phyloP scores from a whole-genome alignment of 495 filamentous ascomycete genomes.

The Trichoderma reesei region DNA sequence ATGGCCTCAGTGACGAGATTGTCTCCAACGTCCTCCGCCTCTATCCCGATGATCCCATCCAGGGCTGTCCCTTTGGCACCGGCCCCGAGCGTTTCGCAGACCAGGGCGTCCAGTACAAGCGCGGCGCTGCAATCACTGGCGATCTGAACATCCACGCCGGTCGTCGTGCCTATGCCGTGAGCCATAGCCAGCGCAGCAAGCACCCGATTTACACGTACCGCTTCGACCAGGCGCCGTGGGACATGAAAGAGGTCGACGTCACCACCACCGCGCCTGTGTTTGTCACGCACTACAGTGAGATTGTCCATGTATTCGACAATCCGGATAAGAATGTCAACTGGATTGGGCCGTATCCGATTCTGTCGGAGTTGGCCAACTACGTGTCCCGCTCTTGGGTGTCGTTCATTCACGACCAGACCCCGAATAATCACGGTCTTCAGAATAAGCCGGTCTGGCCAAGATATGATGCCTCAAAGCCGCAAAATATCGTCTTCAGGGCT shows the following conservation, averaged over 20 bases:
- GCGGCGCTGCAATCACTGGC: conserved; percentile 18
- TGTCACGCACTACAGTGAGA: conserved; percentile 45
- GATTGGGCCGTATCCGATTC: conserved; percentile 24
- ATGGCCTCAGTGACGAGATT: conserved; percentile 9
- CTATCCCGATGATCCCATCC: conserved; percentile 36
- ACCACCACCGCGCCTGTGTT: conserved; percentile 16
- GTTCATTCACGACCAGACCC: conserved; percentile 42
- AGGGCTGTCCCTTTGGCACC: conserved; percentile 29
- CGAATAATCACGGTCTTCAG: conserved; percentile 25
- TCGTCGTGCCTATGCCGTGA: conserved; percentile 12
- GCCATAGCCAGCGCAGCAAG: not conserved
- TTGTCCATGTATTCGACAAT: conserved; percentile 50
- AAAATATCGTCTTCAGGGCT: conserved; percentile 18
- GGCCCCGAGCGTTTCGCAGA: conserved; percentile 25
- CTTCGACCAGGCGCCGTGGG: conserved; percentile 18
- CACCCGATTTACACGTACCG: conserved; percentile 16
- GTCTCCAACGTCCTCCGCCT: conserved; percentile 25
- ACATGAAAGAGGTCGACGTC: conserved; percentile 16
- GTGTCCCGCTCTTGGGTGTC: conserved; percentile 46
- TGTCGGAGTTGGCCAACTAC: conserved; percentile 34
- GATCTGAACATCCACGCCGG: conserved; percentile 18
- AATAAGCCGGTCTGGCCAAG: conserved; percentile 10
- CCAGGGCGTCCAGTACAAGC: conserved; percentile 20
- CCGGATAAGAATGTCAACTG: conserved; percentile 18
- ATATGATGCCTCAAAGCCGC: conserved; percentile 5